Evolutionary conservation across 176 grass and related monocot species (phyloP).

Genomic region (Zoysia pacifica): DNA sequence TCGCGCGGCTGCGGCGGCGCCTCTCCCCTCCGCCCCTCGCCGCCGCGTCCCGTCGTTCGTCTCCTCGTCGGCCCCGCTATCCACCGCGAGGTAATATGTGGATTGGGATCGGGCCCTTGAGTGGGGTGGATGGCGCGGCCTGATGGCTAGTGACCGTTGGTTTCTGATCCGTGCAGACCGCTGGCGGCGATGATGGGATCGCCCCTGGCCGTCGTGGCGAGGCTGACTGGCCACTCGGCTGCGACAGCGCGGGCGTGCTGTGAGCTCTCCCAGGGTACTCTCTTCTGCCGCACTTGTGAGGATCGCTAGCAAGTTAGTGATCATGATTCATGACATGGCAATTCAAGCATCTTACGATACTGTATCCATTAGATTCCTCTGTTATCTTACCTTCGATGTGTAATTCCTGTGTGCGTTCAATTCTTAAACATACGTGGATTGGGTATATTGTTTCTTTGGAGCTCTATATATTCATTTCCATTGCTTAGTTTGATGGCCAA

Average conservation of each 20-base stretch:
- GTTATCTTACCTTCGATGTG: not conserved
- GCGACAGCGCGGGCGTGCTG: conserved; percentile 74
- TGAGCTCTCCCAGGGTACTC: conserved; percentile 96
- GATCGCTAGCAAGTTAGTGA: conserved; percentile 92
- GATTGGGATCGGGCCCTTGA: not conserved
- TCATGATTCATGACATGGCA: conserved; percentile 38
- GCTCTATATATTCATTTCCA: not conserved
- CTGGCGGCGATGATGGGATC: conserved; percentile 63
- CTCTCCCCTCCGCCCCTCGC: conserved; percentile 24
- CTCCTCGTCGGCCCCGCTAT: conserved; percentile 30
- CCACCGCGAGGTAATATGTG: conserved; percentile 54
- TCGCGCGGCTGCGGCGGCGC: not conserved
- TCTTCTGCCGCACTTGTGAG: conserved; percentile 92
- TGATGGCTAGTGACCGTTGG: not conserved
- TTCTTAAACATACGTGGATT: not conserved
- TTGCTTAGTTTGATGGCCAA: not conserved
- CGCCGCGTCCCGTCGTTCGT: conserved; percentile 25
- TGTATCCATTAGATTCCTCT: not conserved
- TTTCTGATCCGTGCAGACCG: conserved; percentile 41
- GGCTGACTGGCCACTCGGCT: conserved; percentile 67
- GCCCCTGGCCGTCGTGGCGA: conserved; percentile 38
- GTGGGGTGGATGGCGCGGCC: too few relatives aligned
- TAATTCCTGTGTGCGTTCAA: not conserved
- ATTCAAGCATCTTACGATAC: not conserved
- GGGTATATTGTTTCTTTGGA: not conserved